Conservation (phyloP, 2,329 filamentous ascomycete genomes). For the Diaporthe sp. region DNA sequence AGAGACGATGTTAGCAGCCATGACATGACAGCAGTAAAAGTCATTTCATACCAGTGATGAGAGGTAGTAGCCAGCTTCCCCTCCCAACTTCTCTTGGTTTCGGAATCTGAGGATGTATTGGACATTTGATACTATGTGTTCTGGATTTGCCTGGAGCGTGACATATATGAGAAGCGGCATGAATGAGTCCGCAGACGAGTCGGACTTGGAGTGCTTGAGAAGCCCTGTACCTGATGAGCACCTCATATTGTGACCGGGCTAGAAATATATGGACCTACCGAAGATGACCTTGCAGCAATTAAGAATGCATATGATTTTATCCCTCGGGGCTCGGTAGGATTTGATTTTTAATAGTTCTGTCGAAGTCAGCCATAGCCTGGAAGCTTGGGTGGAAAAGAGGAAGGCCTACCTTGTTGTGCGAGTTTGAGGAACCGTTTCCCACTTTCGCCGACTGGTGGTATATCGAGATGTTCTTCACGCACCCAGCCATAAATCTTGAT, state of each 20-base stretch:
- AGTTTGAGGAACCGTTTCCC: constrained; percentile 88
- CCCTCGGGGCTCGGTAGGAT: constrained; percentile 93
- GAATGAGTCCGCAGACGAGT: constrained; percentile 96
- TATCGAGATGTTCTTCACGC: constrained; percentile 91
- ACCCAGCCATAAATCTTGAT: constrained; percentile 98
- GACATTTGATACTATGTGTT: constrained; percentile 95
- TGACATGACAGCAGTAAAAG: not conserved
- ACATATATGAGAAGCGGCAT: constrained; percentile 96
- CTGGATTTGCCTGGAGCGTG: constrained; percentile 92
- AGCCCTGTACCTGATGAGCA: constrained; percentile 64
- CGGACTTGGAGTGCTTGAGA: constrained; percentile 89
- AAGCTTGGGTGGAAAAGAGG: constrained; percentile 48
- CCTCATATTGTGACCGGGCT: not conserved
- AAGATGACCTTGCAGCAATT: constrained; percentile 99
- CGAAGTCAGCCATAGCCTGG: constrained; percentile 39
- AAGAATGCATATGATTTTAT: constrained; percentile 98
- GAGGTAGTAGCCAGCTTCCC: constrained; percentile 98
- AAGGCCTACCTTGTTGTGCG: constrained; percentile 87
- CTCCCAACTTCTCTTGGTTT: constrained; percentile 95
- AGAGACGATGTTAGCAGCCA: not conserved
- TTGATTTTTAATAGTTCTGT: constrained; percentile 94
- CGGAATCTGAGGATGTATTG: constrained; percentile 98
- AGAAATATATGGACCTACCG: constrained; percentile 63
- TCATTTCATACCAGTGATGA: constrained; percentile 77
- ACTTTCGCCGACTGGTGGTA: constrained; percentile 84